These are phyloP conservation scores for Blepharisma stoltei DNA, from an alignment of 73 alveolate species.

Conservation along the genomic window DNA sequence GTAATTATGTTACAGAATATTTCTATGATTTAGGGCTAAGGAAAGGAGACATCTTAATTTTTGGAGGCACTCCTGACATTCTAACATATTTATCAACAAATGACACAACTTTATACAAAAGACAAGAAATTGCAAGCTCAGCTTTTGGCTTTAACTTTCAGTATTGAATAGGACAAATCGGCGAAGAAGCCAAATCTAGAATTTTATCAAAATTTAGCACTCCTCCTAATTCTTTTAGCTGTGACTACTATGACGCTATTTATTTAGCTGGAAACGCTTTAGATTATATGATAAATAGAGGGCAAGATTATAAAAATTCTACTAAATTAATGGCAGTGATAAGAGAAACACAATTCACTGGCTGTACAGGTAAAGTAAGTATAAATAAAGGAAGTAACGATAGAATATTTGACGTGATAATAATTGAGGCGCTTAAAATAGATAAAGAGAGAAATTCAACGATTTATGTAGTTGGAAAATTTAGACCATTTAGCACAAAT, in stretches of 20 bases:
- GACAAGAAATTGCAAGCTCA: neutral
- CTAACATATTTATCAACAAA: neutral
- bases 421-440: too few species aligned
- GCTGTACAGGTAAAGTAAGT: constrained; percentile 5
- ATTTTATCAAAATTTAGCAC: neutral
- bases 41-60: neutral
- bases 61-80: neutral
- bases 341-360: neutral
- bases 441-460: too few species aligned
- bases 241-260: constrained; percentile 13
- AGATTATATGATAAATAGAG: neutral
- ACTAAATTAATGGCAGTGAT: neutral
- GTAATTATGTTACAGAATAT: neutral
- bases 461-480: too few species aligned
- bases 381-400: neutral
- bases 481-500: too few species aligned
- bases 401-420: neutral
- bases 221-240: neutral
- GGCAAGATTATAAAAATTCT: neutral
- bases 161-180: neutral
- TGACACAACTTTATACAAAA: neutral
- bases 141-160: neutral
- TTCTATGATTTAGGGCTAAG: constrained; percentile 21
- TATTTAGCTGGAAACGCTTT: neutral
- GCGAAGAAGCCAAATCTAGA: neutral